phyloP scores from a whole-genome alignment of 2,329 filamentous ascomycete genomes.

The Pezicula carpinea region DNA sequence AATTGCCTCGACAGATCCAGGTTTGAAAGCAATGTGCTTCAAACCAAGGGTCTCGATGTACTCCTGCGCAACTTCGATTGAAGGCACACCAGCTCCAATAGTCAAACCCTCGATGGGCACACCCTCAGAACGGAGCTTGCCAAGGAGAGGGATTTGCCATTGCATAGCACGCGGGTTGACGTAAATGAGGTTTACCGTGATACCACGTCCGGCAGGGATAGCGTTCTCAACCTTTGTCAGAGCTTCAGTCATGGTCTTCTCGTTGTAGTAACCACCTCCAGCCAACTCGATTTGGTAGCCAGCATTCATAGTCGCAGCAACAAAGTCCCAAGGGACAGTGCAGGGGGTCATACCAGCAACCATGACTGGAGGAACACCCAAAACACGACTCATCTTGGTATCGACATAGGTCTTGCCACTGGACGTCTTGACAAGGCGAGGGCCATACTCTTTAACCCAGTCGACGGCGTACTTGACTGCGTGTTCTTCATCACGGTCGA shows the following conservation, averaged over 20 bases:
- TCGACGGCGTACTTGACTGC: conserved; percentile 93
- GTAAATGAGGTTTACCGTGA: conserved; percentile 87
- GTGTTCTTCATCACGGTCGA: conserved; percentile 91
- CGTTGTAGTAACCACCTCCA: conserved; percentile 84
- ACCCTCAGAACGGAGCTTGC: conserved; percentile 74
- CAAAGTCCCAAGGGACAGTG: conserved; percentile 87
- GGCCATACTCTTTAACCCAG: conserved; percentile 96
- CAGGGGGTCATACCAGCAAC: conserved; percentile 92
- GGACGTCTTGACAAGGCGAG: conserved; percentile 85
- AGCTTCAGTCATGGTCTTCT: conserved; percentile 76
- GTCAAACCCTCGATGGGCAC: conserved; percentile 89
- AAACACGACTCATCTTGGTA: conserved; percentile 88
- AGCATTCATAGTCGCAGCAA: conserved; percentile 87
- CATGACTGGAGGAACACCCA: conserved; percentile 82
- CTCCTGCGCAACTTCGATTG: conserved; percentile 86
- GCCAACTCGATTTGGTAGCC: conserved; percentile 92
- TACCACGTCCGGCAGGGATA: conserved; percentile 81
- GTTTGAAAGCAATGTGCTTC: conserved; percentile 94
- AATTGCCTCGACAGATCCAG: conserved; percentile 82
- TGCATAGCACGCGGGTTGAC: conserved; percentile 84
- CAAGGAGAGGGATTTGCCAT: conserved; percentile 87
- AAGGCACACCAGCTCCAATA: conserved; percentile 89
- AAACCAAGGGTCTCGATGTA: conserved; percentile 91
- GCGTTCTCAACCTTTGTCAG: conserved; percentile 78
- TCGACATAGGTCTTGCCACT: conserved; percentile 88